phyloP scores from a whole-genome alignment of 495 filamentous ascomycete genomes.

The Amniculicola lignicola region DNA sequence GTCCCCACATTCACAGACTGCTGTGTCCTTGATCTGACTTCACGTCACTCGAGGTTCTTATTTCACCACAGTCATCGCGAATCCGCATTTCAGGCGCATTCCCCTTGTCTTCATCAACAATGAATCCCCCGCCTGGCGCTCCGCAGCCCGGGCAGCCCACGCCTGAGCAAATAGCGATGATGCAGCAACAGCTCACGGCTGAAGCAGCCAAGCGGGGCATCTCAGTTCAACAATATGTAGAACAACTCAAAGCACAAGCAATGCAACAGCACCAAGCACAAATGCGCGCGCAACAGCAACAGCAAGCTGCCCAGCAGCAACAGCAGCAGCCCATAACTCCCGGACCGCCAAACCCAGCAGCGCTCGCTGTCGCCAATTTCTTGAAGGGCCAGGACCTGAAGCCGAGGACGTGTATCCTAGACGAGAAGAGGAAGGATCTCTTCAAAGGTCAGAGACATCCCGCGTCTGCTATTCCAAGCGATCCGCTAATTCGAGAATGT shows the following conservation, averaged over 20 bases:
- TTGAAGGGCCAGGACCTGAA: slow-evolving; percentile 82
- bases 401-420: slow-evolving; percentile 84
- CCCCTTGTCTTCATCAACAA: background rate
- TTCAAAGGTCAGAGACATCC: slow-evolving; percentile 85
- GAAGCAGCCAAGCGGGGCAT: slow-evolving; percentile 64
- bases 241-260: slow-evolving; percentile 55
- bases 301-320: slow-evolving; percentile 45
- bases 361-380: slow-evolving; percentile 86
- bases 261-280: slow-evolving; percentile 53
- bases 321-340: slow-evolving; percentile 58
- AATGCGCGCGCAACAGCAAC: slow-evolving; percentile 45
- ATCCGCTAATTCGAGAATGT: background rate
- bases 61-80: too few relatives aligned
- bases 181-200: slow-evolving; percentile 79
- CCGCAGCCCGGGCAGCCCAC: slow-evolving; percentile 62
- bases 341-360: slow-evolving; percentile 79
- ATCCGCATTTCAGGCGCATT: background rate
- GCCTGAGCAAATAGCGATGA: slow-evolving; percentile 77
- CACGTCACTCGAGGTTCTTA: too few relatives aligned
- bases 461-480: background rate
- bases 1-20: too few relatives aligned
- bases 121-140: slow-evolving; percentile 13
- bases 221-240: slow-evolving; percentile 61
- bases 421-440: slow-evolving; percentile 97
- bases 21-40: too few relatives aligned